Percentiles rank a stretch among this genome's conserved stretches.
These are phyloP conservation scores for Kodamaea arcana DNA, from an alignment of 1,139 yeast species.

Conservation along the genomic window DNA sequence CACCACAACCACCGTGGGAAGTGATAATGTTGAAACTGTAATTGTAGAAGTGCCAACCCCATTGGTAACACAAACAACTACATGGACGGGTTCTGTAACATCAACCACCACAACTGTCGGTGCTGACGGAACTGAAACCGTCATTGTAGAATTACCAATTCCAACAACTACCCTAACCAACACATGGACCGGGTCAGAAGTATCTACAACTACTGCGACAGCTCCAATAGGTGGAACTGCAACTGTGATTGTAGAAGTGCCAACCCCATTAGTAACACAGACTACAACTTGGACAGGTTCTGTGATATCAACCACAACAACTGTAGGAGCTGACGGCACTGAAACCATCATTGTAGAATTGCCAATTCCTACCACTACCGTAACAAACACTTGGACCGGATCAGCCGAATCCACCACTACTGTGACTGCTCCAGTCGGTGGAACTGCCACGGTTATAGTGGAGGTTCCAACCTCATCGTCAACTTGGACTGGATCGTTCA, in stretches of 20 bases:
- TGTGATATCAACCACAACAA: neutral
- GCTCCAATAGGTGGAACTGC: slow-evolving; percentile 9
- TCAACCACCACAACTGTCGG: slow-evolving; percentile 7
- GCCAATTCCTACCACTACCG: slow-evolving; percentile 10
- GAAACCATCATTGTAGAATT: slow-evolving; percentile 12
- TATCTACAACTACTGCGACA: neutral
- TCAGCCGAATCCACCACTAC: slow-evolving; percentile 2
- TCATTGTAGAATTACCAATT: slow-evolving; percentile 5
- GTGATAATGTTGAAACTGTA: slow-evolving; percentile 8
- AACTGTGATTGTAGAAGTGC: slow-evolving; percentile 14
- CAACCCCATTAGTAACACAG: slow-evolving; percentile 9
- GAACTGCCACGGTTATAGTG: slow-evolving; percentile 15
- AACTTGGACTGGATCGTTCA: slow-evolving; percentile 9
- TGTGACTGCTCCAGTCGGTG: slow-evolving; percentile 8
- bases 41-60: slow-evolving; percentile 16
- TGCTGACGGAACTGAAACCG: slow-evolving; percentile 13
- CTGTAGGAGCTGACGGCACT: slow-evolving; percentile 4
- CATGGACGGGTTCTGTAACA: slow-evolving; percentile 10
- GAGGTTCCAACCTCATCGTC: too few species aligned
- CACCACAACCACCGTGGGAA: neutral
- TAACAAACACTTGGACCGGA: slow-evolving; percentile 9
- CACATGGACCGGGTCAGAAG: neutral
- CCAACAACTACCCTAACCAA: neutral
- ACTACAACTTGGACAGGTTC: neutral
- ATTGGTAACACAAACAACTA: slow-evolving; percentile 7